These are phyloP conservation scores for Curvularia hawaiiensis DNA, from an alignment of 2,329 filamentous ascomycete species.

Conservation along the genomic window DNA sequence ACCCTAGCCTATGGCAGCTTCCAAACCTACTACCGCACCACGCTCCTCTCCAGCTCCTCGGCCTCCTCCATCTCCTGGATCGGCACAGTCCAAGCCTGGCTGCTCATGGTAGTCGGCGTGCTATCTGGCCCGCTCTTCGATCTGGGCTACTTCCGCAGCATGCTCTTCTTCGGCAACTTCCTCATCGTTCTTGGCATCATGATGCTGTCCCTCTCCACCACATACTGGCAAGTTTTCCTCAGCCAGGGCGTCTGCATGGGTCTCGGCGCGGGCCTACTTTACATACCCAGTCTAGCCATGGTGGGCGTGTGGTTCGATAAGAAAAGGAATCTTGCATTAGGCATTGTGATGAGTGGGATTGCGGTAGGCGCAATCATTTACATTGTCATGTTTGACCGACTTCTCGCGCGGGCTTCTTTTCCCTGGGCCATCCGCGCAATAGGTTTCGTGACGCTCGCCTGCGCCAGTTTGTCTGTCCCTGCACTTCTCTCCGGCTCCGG, in stretches of 20 bases:
- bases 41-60: constrained; percentile 45
- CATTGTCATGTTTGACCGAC: constrained; percentile 44
- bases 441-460: constrained; percentile 41
- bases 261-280: constrained; percentile 43
- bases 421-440: constrained; percentile 45
- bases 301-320: constrained; percentile 45
- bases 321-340: constrained; percentile 42
- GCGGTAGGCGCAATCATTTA: constrained; percentile 47
- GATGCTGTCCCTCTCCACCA: constrained; percentile 63
- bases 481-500: constrained; percentile 41
- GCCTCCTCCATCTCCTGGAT: constrained; percentile 54
- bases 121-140: constrained; percentile 56
- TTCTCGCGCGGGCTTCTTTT: constrained; percentile 37
- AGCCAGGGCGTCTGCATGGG: constrained; percentile 60
- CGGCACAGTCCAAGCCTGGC: constrained; percentile 51
- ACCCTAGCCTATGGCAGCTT: constrained; percentile 51
- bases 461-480: constrained; percentile 41
- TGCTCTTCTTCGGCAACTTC: constrained; percentile 55
- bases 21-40: constrained; percentile 52
- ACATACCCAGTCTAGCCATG: constrained; percentile 45
- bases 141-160: constrained; percentile 52
- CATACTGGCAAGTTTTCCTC: constrained; percentile 61
- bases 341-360: constrained; percentile 47
- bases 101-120: constrained; percentile 60
- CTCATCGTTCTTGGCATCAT: constrained; percentile 65